Evolutionary conservation across 345 rosid genomes (phyloP), one percentile per base, ranked within the genome.

Genomic region (Sisymbrium altissimum): DNA sequence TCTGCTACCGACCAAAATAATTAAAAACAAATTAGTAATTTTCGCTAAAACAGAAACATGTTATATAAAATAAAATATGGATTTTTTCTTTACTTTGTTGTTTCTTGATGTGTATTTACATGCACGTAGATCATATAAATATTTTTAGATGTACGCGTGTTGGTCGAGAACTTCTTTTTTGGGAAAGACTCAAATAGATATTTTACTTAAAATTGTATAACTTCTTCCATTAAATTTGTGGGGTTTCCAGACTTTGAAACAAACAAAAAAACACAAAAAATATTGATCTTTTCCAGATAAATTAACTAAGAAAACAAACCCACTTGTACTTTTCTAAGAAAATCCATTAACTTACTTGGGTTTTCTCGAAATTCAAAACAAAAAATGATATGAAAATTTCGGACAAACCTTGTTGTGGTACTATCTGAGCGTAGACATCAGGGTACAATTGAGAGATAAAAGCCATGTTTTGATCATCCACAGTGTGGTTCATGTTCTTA

Each of bases 371-470:
- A n/a, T 25, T 45, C 39, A 32, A 3, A 64, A 48, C 17, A 48
- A 48, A 49, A 62, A 53, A 35, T 25, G 12, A 9, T 6, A n/a
- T 40, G 27, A 27, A 39, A 25, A 3, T 38, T 58, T 64, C 5
- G 32, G n/a, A 36, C 65, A 76, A 75, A 86, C 97, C 97, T 83
- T 80, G 85, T 19, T 82, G 84, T 13, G 91, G 83, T 43, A 72
- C 80, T 19, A 85, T 75, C 64, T 78, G 86, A 10, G 87, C 15
- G 78, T 74, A 86, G 21, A 74, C 80, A 27, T 62, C 82, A 12
- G 87, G 83, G 79, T 86, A 89, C 43, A 87, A 45, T 30, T 90
- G 93, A 52, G 93, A 84, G 75, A 87, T 73, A 55, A 87, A 79
- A 6, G 66, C 78, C 83, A 85, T 75, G 41, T 78, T 82, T 43